Evolutionary conservation across 73 alveolate genomes (phyloP), one percentile per base, ranked within the genome.

Genomic region (Paramecium bursaria): DNA sequence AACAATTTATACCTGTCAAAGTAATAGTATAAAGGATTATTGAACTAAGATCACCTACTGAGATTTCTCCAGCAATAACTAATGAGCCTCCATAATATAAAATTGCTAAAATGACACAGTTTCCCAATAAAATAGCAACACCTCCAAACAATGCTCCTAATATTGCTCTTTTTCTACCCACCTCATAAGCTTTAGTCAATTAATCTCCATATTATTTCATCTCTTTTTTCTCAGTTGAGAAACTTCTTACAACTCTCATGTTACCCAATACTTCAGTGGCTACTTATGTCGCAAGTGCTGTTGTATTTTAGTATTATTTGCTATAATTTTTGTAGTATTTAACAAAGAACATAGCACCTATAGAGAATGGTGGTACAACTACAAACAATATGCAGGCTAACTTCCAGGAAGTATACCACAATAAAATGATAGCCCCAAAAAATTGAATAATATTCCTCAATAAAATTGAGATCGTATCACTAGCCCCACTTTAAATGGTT

Each of bases 261-360:
- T 75, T 75, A 0, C 88, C 88, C 6, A 75, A 48, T 1, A 61
- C 88, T 75, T 75, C 88, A 31, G 73, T 48, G 25, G 88, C 88
- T 21, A 75, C 33, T 4, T 55, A 75, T 4, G 73, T 75, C 11
- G 77, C 57, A 0, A 29, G 29, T 3, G 88, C 88, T 19, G 50
- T 60, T 27, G 48, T 60, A 31, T 75, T 46, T 33, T 75, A 15
- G 22, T 75, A 75, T 27, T 50, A 42, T 19, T 75, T 75, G 11
- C 77, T 33, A 30, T 48, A 50, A 15, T 75, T 75, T 75, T 75
- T 75, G 17, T 31, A 75, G n/a, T 39, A 5, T 51, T 47, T 75
- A 1, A 75, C 74, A 75, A 75, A 75, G 15, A 50, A 50, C 7
- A 48, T 61, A 1, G 50, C 74, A 27, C 57, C 50, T 30, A 75